Evolutionary conservation across 2,329 filamentous ascomycete genomes (phyloP).

Genomic region (Amylocarpus encephaloides): DNA sequence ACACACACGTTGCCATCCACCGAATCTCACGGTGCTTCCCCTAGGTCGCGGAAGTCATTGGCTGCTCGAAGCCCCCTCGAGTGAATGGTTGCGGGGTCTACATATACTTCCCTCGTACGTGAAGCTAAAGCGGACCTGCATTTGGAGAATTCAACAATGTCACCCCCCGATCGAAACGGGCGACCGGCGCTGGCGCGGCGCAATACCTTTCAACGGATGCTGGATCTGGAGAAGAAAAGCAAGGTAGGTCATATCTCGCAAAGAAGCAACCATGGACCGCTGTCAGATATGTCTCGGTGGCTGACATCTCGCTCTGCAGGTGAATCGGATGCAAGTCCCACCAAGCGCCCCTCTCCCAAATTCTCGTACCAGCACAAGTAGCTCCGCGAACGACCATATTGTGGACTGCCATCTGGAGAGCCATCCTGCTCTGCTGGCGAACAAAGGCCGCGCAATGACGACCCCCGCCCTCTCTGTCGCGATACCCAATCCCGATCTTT

Average conservation of each 20-base stretch:
- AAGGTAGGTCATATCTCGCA: slow-evolving; percentile 39
- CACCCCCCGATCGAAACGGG: slow-evolving; percentile 1
- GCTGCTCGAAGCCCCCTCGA: not conserved
- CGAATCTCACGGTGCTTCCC: not conserved
- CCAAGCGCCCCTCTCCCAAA: not conserved
- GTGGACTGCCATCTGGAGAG: slow-evolving; percentile 11
- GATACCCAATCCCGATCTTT: slow-evolving; percentile 10
- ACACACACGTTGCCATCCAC: not conserved
- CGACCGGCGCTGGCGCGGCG: slow-evolving; percentile 10
- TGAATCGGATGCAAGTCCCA: slow-evolving; percentile 33
- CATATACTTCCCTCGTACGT: not conserved
- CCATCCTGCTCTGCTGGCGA: slow-evolving; percentile 7
- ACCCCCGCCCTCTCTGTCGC: slow-evolving; percentile 17
- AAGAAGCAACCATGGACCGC: slow-evolving; percentile 15
- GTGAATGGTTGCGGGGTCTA: not conserved
- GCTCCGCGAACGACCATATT: slow-evolving; percentile 5
- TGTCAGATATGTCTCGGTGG: slow-evolving; percentile 19
- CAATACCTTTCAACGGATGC: slow-evolving; percentile 46
- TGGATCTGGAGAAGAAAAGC: slow-evolving; percentile 51
- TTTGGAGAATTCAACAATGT: not conserved
- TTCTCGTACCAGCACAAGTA: slow-evolving; percentile 12
- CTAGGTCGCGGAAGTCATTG: not conserved
- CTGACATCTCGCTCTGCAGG: slow-evolving; percentile 31
- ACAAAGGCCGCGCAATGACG: slow-evolving; percentile 20
- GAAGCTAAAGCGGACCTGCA: not conserved